phyloP scores from a whole-genome alignment of 2,329 filamentous ascomycete species.

The Cytospora paraplurivora region DNA sequence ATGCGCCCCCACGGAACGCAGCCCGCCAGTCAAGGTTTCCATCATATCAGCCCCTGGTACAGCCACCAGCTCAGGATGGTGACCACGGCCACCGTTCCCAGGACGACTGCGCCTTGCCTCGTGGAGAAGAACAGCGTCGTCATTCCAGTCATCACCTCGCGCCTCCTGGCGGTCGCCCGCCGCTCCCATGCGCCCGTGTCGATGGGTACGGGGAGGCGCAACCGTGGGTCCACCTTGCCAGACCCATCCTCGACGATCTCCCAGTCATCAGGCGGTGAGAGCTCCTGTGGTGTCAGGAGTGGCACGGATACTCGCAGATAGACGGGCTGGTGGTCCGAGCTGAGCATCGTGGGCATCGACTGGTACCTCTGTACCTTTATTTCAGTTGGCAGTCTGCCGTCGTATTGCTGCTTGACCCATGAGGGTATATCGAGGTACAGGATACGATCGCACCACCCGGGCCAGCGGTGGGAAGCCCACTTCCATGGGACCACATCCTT shows the following conservation, averaged over 20 bases:
- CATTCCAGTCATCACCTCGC: slow-evolving; percentile 55
- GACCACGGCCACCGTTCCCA: slow-evolving; percentile 47
- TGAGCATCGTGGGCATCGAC: slow-evolving; percentile 75
- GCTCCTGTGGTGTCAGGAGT: slow-evolving; percentile 48
- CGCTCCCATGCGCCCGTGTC: slow-evolving; percentile 58
- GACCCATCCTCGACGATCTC: neutral
- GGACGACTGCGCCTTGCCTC: slow-evolving; percentile 49
- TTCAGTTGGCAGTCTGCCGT: slow-evolving; percentile 26
- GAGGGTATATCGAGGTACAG: slow-evolving; percentile 69
- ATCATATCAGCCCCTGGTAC: slow-evolving; percentile 31
- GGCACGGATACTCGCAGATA: slow-evolving; percentile 71
- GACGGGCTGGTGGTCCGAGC: slow-evolving; percentile 87
- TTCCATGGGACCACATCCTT: slow-evolving; percentile 55
- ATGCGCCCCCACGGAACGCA: neutral
- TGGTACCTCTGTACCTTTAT: slow-evolving; percentile 68
- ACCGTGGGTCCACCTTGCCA: slow-evolving; percentile 43
- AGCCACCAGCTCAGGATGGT: slow-evolving; percentile 51
- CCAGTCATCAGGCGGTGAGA: slow-evolving; percentile 37
- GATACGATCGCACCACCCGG: slow-evolving; percentile 91
- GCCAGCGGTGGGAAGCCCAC: slow-evolving; percentile 83
- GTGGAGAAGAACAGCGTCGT: slow-evolving; percentile 59
- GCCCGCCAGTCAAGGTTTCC: neutral
- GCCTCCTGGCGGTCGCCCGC: slow-evolving; percentile 48
- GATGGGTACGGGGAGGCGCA: slow-evolving; percentile 52
- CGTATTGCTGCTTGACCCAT: slow-evolving; percentile 45